Conservation (phyloP, 345 rosid genomes). For the Gossypium rotundifolium region DNA sequence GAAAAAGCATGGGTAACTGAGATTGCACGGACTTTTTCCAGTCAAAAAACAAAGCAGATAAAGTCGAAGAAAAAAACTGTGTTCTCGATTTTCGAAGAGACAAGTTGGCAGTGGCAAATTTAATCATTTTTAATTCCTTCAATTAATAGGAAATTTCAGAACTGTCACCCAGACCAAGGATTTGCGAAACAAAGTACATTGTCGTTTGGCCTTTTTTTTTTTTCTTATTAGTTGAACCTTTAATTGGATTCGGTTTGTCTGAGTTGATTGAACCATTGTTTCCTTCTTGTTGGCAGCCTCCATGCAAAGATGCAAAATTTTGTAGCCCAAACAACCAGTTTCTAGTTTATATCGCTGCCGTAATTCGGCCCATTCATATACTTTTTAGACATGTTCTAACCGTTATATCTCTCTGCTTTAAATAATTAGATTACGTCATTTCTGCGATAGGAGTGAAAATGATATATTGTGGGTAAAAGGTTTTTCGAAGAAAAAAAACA, state of each 20-base stretch:
- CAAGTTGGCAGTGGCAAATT: not conserved
- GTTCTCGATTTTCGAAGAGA: not conserved
- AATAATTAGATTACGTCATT: too few species aligned
- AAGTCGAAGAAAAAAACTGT: not conserved
- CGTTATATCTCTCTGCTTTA: too few species aligned
- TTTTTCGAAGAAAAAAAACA: too few species aligned
- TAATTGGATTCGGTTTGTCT: constrained; percentile 1
- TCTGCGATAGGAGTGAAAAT: too few species aligned
- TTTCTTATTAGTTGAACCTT: not conserved
- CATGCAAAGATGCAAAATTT: not conserved
- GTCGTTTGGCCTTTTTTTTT: not conserved
- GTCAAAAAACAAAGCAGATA: not conserved
- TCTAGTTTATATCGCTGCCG: not conserved
- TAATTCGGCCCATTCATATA: not conserved
- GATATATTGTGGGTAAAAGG: too few species aligned
- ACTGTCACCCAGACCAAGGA: constrained; percentile 3
- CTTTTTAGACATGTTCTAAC: not conserved
- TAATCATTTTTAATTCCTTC: not conserved
- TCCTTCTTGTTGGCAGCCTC: not conserved
- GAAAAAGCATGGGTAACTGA: not conserved
- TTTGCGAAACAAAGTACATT: not conserved
- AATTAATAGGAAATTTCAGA: not conserved
- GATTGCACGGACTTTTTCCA: not conserved
- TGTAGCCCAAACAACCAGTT: not conserved
- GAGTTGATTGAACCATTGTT: not conserved